Percentiles rank a stretch among this genome's conserved stretches.
Evolutionary conservation across 768 basidiomycete species (phyloP).

Genomic region (Lyophyllum shimeji): DNA sequence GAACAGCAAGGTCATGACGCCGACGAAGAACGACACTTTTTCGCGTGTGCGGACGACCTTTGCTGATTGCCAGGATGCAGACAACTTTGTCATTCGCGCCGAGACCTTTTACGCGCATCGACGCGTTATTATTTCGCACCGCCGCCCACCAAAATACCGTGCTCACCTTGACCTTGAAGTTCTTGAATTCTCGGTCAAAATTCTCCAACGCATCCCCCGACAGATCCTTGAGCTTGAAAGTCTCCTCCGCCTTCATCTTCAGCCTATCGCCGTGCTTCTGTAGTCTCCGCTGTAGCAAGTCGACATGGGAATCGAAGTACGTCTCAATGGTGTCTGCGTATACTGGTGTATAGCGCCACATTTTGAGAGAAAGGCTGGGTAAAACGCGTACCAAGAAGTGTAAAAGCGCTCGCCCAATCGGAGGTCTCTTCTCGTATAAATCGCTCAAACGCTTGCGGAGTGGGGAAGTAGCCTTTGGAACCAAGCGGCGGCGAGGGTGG

Average conservation of each 20-base stretch:
- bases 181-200: slow-evolving; percentile 82
- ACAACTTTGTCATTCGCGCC: slow-evolving; percentile 72
- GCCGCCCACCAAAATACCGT: not conserved
- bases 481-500: slow-evolving; percentile 42
- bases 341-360: slow-evolving; percentile 23
- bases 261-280: slow-evolving; percentile 85
- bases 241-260: slow-evolving; percentile 79
- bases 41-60: slow-evolving; percentile 82
- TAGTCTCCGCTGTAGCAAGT: slow-evolving; percentile 78
- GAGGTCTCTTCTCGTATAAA: slow-evolving; percentile 73
- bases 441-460: slow-evolving; percentile 53
- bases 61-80: slow-evolving; percentile 89
- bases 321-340: slow-evolving; percentile 87
- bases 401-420: slow-evolving; percentile 82
- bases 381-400: slow-evolving; percentile 67
- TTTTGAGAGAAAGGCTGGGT: slow-evolving; percentile 11
- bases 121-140: slow-evolving; percentile 5
- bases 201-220: slow-evolving; percentile 72
- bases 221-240: slow-evolving; percentile 67
- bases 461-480: slow-evolving; percentile 58
- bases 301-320: slow-evolving; percentile 89
- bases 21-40: slow-evolving; percentile 89
- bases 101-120: slow-evolving; percentile 55
- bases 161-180: slow-evolving; percentile 80
- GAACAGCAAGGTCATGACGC: slow-evolving; percentile 86